phyloP scores from a whole-genome alignment of 768 basidiomycete genomes.

The Agaricus sinodeliciosus region DNA sequence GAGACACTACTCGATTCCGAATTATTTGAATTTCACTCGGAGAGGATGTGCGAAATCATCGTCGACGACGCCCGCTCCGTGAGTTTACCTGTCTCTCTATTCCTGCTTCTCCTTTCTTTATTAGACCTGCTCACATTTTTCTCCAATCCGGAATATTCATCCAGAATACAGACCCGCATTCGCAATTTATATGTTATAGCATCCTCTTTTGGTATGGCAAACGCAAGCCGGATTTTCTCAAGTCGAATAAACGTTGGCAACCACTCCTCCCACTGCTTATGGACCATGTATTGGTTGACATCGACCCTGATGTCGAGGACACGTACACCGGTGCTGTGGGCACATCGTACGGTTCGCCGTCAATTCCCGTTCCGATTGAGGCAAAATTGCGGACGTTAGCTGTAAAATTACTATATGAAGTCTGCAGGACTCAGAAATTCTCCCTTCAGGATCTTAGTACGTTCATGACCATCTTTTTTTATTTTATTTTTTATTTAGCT shows the following conservation, averaged over 20 bases:
- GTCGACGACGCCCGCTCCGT: slow-evolving; percentile 65
- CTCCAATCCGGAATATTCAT: slow-evolving; percentile 4
- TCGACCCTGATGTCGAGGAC: slow-evolving; percentile 71
- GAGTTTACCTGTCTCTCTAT: slow-evolving; percentile 18
- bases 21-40: slow-evolving; percentile 86
- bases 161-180: slow-evolving; percentile 82
- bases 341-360: slow-evolving; percentile 26
- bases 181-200: slow-evolving; percentile 71
- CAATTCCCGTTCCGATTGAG: slow-evolving; percentile 70
- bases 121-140: not conserved
- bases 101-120: slow-evolving; percentile 6
- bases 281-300: slow-evolving; percentile 77
- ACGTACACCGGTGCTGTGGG: slow-evolving; percentile 41
- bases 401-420: slow-evolving; percentile 80
- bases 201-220: slow-evolving; percentile 74
- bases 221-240: slow-evolving; percentile 61
- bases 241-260: slow-evolving; percentile 79
- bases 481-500: not conserved
- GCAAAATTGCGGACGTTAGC: slow-evolving; percentile 70
- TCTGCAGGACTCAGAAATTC: slow-evolving; percentile 86
- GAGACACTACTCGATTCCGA: slow-evolving; percentile 73
- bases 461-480: slow-evolving; percentile 19
- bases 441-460: slow-evolving; percentile 71
- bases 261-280: slow-evolving; percentile 76
- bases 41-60: slow-evolving; percentile 82